Conservation (phyloP, 1,284 basidiomycete species). For the Puccinia polysora region DNA sequence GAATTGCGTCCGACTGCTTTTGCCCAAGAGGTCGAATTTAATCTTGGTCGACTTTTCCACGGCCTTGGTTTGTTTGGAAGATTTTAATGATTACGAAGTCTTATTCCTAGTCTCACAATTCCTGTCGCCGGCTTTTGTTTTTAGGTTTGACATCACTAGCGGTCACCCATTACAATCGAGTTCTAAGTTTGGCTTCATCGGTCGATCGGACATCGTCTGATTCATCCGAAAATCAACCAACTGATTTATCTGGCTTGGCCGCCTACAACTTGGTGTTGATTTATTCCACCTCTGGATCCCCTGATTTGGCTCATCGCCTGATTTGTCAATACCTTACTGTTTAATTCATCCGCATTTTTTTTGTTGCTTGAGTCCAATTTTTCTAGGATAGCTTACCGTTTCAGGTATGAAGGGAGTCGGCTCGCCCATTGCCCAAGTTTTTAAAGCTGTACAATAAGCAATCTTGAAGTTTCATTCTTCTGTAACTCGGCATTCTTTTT, state of each 20-base stretch:
- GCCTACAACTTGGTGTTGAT: slow-evolving; percentile 83
- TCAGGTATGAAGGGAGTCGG: too few species aligned
- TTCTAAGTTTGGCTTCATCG: slow-evolving; percentile 58
- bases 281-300: slow-evolving; percentile 69
- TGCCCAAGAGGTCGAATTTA: slow-evolving; percentile 72
- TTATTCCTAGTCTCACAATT: too few species aligned
- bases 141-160: slow-evolving; percentile 78
- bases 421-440: too few species aligned
- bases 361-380: too few species aligned
- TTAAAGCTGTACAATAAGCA: too few species aligned
- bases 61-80: slow-evolving; percentile 72
- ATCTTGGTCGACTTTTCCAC: slow-evolving; percentile 84
- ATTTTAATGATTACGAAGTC: too few species aligned
- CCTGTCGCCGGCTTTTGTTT: too few species aligned
- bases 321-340: slow-evolving; percentile 48
- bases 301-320: slow-evolving; percentile 54
- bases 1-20: slow-evolving; percentile 56
- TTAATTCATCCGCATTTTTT: slow-evolving; percentile 19
- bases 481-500: too few species aligned
- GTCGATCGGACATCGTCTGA: not conserved
- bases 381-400: too few species aligned
- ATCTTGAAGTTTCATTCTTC: too few species aligned
- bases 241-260: slow-evolving; percentile 58
- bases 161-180: slow-evolving; percentile 73
- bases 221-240: not conserved